Conservation (phyloP, 768 basidiomycete genomes). For the Leccinum ochraceum region DNA sequence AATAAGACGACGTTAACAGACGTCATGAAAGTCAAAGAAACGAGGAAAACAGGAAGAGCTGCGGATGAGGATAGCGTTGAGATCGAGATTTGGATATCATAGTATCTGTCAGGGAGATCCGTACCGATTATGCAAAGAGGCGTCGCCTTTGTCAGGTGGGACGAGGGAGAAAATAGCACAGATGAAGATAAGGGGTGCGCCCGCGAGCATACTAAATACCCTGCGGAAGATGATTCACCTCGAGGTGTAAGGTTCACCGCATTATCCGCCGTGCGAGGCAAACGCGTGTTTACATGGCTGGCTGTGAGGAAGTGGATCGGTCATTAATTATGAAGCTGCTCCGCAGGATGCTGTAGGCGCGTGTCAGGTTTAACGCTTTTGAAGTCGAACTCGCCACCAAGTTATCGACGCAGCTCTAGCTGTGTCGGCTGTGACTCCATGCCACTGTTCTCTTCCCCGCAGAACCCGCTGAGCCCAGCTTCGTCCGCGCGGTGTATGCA, state of each 20-base stretch:
- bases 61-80: too few relatives aligned
- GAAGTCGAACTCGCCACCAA: too few relatives aligned
- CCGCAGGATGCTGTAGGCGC: too few relatives aligned
- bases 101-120: neutral
- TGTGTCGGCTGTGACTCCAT: too few relatives aligned
- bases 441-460: too few relatives aligned
- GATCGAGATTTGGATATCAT: slow-evolving; percentile 2
- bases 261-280: neutral
- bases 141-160: neutral
- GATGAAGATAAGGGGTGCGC: neutral
- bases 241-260: neutral
- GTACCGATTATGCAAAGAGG: neutral
- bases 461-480: too few relatives aligned
- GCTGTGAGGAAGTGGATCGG: neutral
- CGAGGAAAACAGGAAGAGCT: neutral
- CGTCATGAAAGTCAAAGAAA: slow-evolving; percentile 10
- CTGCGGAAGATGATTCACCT: neutral
- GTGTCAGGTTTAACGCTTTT: too few relatives aligned
- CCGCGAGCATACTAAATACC: neutral
- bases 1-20: slow-evolving; percentile 43
- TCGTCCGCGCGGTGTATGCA: too few relatives aligned
- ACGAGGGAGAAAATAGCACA: neutral
- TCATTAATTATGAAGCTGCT: too few relatives aligned
- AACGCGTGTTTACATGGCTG: neutral
- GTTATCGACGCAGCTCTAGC: too few relatives aligned